These are phyloP conservation scores for Kodamaea restingae DNA, from an alignment of 805 yeast species.

Conservation along the genomic window DNA sequence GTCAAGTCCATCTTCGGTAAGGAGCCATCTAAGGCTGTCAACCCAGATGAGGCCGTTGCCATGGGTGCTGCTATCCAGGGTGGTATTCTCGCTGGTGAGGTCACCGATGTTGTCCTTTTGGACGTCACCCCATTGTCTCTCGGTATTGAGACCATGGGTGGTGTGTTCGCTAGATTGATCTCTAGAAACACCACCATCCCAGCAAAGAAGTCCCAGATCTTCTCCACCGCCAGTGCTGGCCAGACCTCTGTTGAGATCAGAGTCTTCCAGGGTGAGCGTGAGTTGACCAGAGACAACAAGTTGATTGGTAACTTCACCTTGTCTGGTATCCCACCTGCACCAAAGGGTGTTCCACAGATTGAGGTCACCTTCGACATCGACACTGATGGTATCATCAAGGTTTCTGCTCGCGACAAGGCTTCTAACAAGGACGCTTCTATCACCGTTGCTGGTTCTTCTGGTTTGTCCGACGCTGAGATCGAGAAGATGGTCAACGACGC, in stretches of 20 bases:
- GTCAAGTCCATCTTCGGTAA: conserved; percentile 74
- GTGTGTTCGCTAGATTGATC: conserved; percentile 89
- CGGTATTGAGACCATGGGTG: conserved; percentile 98
- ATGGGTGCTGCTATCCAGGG: conserved; percentile 98
- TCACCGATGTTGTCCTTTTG: conserved; percentile 81
- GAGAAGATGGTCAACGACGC: conserved; percentile 90
- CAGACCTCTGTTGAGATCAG: conserved; percentile 55
- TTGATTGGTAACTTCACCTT: conserved; percentile 94
- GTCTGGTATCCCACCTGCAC: conserved; percentile 92
- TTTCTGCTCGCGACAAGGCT: conserved; percentile 89
- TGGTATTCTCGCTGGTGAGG: conserved; percentile 93
- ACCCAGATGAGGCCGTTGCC: conserved; percentile 94
- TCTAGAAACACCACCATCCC: conserved; percentile 95
- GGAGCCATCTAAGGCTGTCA: conserved; percentile 86
- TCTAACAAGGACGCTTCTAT: conserved; percentile 91
- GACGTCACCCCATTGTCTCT: conserved; percentile 88
- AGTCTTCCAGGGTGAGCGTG: conserved; percentile 99
- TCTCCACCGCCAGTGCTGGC: conserved; percentile 37
- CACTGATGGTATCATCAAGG: conserved; percentile 96
- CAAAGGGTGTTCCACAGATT: conserved; percentile 92
- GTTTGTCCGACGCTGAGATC: conserved; percentile 84
- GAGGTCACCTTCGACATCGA: conserved; percentile 95
- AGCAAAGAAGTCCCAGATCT: conserved; percentile 92
- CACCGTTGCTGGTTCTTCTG: conserved; percentile 95
- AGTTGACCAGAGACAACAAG: conserved; percentile 95